Evolutionary conservation across 73 alveolate genomes (phyloP).

Genomic region (Symbiodinium natans): DNA sequence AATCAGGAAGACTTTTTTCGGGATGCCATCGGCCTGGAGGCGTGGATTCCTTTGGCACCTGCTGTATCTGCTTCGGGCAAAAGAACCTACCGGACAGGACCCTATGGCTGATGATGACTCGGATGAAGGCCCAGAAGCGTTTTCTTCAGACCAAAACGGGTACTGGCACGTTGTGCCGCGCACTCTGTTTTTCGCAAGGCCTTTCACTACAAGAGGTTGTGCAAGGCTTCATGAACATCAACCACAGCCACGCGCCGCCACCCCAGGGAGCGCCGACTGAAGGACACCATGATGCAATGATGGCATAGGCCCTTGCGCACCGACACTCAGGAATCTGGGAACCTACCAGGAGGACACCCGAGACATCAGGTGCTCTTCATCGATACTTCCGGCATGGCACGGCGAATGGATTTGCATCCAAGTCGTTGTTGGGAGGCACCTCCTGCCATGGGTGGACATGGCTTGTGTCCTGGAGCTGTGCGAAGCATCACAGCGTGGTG

Average conservation of each 20-base stretch:
- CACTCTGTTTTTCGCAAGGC: too few species aligned
- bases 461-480: not conserved
- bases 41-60: not conserved
- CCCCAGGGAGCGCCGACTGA: not conserved
- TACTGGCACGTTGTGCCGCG: too few species aligned
- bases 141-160: too few species aligned
- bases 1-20: constrained; percentile 32
- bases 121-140: not conserved
- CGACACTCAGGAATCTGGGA: constrained; percentile 1
- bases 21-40: constrained; percentile 83
- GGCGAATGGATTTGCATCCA: too few species aligned
- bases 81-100: not conserved
- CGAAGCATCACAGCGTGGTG: not conserved
- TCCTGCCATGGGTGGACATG: constrained; percentile 61
- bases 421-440: constrained; percentile 13
- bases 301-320: not conserved
- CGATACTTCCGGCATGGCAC: too few species aligned
- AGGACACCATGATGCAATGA: not conserved
- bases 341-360: constrained; percentile 77
- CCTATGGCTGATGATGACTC: constrained; percentile 11
- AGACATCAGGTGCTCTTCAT: constrained; percentile 54
- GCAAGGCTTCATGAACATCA: constrained; percentile 54
- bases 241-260: not conserved
- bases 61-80: not conserved
- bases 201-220: constrained; percentile 68